Base-by-base conservation (phyloP, 75 land plant genomes). In the Cunninghamia lanceolata region DNA sequence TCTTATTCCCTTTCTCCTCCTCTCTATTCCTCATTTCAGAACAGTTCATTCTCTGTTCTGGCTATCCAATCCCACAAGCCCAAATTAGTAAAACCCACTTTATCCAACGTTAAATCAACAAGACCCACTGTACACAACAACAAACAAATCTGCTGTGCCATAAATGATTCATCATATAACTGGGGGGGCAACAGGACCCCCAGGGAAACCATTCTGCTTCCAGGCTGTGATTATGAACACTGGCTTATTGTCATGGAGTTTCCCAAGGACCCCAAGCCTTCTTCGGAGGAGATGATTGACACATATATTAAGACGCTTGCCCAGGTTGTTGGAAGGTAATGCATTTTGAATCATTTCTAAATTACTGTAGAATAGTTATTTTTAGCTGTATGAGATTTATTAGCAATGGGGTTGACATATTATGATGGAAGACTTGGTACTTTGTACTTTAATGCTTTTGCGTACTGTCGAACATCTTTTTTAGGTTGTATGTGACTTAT, bases 171-270 rank as follows among this genome's bases (percentile, higher is more conserved):
- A n/a, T 53, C 91, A 21, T 86, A 83, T 82, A 68, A 91, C 71
- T 85, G 88, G 84, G 59, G 89, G 81, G 82, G 87, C 86, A 87
- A 87, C 86, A 88, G 82, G 63, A 91, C 91, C 70, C 92, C 87
- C 46, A 87, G 87, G 82, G 94, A 94, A 87, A 93, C 93, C 43
- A 93, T 94, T 3, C 85, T 92, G 88, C 88, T 94, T 15, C 96
- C 96, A 1, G 96, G 96, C 14, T 94, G 96, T 82, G 96, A 94
- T 70, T 94, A 93, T 83, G 93, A 93, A 74, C 96, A 94, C 84
- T 94, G 96, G 96, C 92, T 94, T 14, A 94, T 94, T 42, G 96
- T 94, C 35, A 93, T 94, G 96, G 96, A 94, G 92, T 93, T 93
- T 84, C 94, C 96, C 68, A 92, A 92, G 59, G 94, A 93, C 66